These are phyloP conservation scores for Chalara sp. DNA, from an alignment of 2,329 filamentous ascomycete genomes.

Conservation along the genomic window DNA sequence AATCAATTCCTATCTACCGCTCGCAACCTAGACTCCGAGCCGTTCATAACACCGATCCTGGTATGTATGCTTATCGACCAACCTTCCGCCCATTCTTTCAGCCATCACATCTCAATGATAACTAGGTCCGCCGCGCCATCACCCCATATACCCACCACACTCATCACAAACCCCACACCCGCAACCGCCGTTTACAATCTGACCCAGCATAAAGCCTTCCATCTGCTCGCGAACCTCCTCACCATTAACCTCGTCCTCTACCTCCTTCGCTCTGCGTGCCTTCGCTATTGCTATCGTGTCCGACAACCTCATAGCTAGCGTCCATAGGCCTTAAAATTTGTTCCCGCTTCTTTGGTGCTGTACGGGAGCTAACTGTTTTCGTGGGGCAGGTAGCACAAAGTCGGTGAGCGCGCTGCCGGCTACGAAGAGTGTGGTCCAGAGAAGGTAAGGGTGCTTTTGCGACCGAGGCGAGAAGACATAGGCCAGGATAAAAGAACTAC, in stretches of 20 bases:
- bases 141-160: slow-evolving; percentile 60
- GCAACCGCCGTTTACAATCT: slow-evolving; percentile 47
- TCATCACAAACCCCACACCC: slow-evolving; percentile 52
- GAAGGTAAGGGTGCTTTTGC: slow-evolving; percentile 77
- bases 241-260: slow-evolving; percentile 44
- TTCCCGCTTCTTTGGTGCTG: slow-evolving; percentile 18
- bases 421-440: slow-evolving; percentile 73
- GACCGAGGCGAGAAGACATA: slow-evolving; percentile 69
- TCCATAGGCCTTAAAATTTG: slow-evolving; percentile 42
- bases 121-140: slow-evolving; percentile 40
- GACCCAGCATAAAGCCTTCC: slow-evolving; percentile 46
- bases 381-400: slow-evolving; percentile 10
- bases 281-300: slow-evolving; percentile 44
- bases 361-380: background rate
- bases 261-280: slow-evolving; percentile 36
- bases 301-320: slow-evolving; percentile 64
- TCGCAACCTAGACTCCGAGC: too few relatives aligned
- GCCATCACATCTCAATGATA: slow-evolving; percentile 20
- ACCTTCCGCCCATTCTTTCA: too few relatives aligned
- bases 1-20: too few relatives aligned
- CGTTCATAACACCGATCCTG: too few relatives aligned
- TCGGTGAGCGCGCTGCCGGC: slow-evolving; percentile 41
- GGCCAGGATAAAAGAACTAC: slow-evolving; percentile 67
- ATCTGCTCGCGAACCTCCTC: slow-evolving; percentile 54
- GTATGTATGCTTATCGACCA: too few relatives aligned